Conservation (phyloP, 202 grass and related monocot species). For the Panicum hallii region DNA sequence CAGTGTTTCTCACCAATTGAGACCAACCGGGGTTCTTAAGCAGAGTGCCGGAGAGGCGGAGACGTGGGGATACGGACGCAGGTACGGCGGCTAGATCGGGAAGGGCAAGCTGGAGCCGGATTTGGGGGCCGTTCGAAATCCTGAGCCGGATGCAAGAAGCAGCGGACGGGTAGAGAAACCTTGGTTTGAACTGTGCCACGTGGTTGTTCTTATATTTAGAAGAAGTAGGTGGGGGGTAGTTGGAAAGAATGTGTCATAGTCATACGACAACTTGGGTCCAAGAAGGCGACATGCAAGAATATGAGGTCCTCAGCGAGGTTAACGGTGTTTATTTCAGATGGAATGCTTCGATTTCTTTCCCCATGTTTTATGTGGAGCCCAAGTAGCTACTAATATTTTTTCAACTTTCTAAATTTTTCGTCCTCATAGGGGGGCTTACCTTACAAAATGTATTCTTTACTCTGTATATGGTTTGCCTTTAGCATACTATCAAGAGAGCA, state of each 20-base stretch:
- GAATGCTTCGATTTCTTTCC: background rate
- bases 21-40: background rate
- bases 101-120: background rate
- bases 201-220: constrained; percentile 21
- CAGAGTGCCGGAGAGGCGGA: constrained; percentile 1
- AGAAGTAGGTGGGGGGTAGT: constrained; percentile 32
- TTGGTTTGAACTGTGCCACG: constrained; percentile 34
- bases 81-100: background rate
- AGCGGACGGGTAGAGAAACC: constrained; percentile 34
- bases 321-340: constrained; percentile 1
- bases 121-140: constrained; percentile 15
- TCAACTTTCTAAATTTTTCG: background rate
- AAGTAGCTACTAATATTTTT: background rate
- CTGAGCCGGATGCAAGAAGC: constrained; percentile 36
- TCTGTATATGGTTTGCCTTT: background rate
- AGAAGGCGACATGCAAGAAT: background rate
- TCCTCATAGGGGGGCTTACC: too few species aligned
- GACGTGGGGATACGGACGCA: background rate
- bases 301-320: background rate
- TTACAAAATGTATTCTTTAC: background rate
- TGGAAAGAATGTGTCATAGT: constrained; percentile 37
- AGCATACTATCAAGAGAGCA: background rate
- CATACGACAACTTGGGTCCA: background rate
- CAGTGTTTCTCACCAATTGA: background rate
- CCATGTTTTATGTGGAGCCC: too few species aligned